Evolutionary conservation across 345 rosid genomes (phyloP), one percentile per base, ranked within the genome.

Genomic region (Arabis hirsuta): DNA sequence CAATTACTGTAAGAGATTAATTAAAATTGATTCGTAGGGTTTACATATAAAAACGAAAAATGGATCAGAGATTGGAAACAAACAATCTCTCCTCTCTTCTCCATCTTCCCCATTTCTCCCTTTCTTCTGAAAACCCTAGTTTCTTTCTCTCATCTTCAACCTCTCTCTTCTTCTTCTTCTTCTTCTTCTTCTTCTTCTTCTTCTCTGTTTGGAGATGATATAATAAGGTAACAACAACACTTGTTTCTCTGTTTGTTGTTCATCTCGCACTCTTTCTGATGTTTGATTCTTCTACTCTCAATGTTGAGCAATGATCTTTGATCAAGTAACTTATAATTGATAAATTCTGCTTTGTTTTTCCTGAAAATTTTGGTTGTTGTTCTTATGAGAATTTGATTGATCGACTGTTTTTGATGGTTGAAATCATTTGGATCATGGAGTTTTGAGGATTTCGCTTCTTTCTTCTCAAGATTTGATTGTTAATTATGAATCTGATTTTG

Each of bases 101-200:
- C 71, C 34, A 43, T 66, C 71, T 41, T 50, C 72, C 16, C 32
- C 72, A 36, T 65, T 58, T 51, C 31, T 54, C 57, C 63, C 39
- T 20, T 34, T 45, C 73, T 32, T 46, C 74, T 44, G 57, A 62
- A 71, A 77, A 71, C 80, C 80, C 76, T 70, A 76, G 71, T 50
- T 59, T 56, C 38, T 13, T 29, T 20, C 14, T 68, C 53, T 55
- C 63, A 29, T 74, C 54, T 58, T 14, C 14, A 20, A 19, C 31
- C 62, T 43, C 55, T 57, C 9, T 50, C 5, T 14, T 65, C 9
- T 50, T 8, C 26, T 36, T 66, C 44, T 34, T 34, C 39, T 36
- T 36, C 39, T 36, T 39, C 72, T 22, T 22, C 24, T 22, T 22
- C 24, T 22, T 73, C 47, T 67, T 42, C 47, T 55, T 55, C 1